Conservation (phyloP, 768 basidiomycete genomes). For the Suillus hirtellus region DNA sequence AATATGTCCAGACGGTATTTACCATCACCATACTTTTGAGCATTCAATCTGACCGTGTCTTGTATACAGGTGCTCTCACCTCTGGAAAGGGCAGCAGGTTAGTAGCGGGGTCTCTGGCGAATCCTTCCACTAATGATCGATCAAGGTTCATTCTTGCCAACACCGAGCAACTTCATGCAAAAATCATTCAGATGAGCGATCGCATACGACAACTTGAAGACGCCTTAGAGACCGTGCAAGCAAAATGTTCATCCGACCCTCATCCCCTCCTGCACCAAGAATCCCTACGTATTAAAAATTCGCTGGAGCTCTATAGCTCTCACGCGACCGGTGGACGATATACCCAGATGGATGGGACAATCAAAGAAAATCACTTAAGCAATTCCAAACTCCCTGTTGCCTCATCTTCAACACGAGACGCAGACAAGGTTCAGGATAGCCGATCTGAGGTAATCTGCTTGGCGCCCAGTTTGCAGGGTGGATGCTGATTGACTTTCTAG, state of each 20-base stretch:
- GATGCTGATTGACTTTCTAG: constrained; percentile 14
- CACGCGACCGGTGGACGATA: constrained; percentile 24
- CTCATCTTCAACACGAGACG: constrained; percentile 8
- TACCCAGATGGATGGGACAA: constrained; percentile 9
- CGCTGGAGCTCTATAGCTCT: constrained; percentile 59
- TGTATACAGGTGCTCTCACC: constrained; percentile 51
- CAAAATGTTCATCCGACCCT: constrained; percentile 37
- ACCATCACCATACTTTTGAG: neutral
- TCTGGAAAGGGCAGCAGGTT: constrained; percentile 66
- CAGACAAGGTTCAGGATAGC: constrained; percentile 17
- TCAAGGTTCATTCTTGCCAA: constrained; percentile 66
- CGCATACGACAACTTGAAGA: constrained; percentile 67
- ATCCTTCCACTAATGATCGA: constrained; percentile 17
- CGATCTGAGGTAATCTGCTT: constrained; percentile 26
- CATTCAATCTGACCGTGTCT: constrained; percentile 11
- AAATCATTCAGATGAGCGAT: constrained; percentile 59
- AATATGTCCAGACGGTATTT: constrained; percentile 58
- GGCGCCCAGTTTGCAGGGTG: neutral
- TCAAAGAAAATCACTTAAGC: constrained; percentile 16
- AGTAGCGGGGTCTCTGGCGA: constrained; percentile 12
- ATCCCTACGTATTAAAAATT: constrained; percentile 61
- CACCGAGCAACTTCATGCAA: constrained; percentile 65
- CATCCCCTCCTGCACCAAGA: constrained; percentile 64
- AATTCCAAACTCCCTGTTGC: constrained; percentile 14
- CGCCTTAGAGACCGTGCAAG: constrained; percentile 48